These are phyloP conservation scores for Paecilomyces sp. DNA, from an alignment of 2,329 filamentous ascomycete genomes.

Conservation along the genomic window DNA sequence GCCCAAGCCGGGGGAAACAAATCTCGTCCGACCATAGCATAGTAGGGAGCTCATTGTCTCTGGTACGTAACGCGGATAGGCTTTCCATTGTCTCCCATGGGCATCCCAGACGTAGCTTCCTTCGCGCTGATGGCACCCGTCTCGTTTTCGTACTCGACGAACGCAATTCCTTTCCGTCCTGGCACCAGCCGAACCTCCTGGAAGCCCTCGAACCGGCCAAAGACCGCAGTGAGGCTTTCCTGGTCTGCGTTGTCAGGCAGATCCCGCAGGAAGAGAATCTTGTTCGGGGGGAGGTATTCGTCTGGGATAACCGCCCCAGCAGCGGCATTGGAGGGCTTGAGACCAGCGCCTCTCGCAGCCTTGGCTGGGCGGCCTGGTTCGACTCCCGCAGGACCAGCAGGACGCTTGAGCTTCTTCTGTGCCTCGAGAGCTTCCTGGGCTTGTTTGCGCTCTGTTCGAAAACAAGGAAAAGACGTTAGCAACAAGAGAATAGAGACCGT, in stretches of 20 bases:
- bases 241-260: slow-evolving; percentile 79
- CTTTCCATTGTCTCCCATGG: slow-evolving; percentile 65
- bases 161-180: slow-evolving; percentile 79
- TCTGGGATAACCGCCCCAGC: slow-evolving; percentile 76
- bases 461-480: background rate
- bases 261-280: slow-evolving; percentile 90
- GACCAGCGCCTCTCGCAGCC: slow-evolving; percentile 61
- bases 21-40: slow-evolving; percentile 12
- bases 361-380: slow-evolving; percentile 57
- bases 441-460: slow-evolving; percentile 61
- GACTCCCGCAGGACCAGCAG: slow-evolving; percentile 40
- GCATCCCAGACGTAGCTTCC: slow-evolving; percentile 83
- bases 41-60: slow-evolving; percentile 55
- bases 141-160: slow-evolving; percentile 93
- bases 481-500: background rate
- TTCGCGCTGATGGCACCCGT: slow-evolving; percentile 85
- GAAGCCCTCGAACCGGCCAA: slow-evolving; percentile 87
- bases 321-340: slow-evolving; percentile 67
- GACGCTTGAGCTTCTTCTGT: slow-evolving; percentile 67
- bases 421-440: slow-evolving; percentile 73
- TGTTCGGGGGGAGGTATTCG: slow-evolving; percentile 96
- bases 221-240: slow-evolving; percentile 71
- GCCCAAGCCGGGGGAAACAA: slow-evolving; percentile 8
- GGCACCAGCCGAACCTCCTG: slow-evolving; percentile 86
- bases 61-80: slow-evolving; percentile 95